phyloP scores from a whole-genome alignment of 2,329 filamentous ascomycete species.

The Tolypocladium endophyticum region DNA sequence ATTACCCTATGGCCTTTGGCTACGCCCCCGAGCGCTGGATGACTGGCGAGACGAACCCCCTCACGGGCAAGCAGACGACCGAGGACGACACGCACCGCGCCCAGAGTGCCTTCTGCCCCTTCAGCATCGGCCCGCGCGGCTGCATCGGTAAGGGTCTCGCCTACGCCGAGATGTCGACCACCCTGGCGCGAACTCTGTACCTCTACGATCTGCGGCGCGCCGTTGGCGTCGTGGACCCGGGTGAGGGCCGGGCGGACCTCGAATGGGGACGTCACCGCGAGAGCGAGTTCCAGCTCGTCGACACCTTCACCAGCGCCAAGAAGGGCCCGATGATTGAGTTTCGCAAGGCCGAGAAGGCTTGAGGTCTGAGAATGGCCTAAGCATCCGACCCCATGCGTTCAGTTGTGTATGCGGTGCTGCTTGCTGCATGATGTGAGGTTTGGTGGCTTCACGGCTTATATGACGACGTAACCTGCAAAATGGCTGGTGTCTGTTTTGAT shows the following conservation, averaged over 20 bases:
- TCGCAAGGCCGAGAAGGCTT: constrained; percentile 16
- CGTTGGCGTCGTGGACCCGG: constrained; percentile 36
- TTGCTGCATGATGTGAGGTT: not conserved
- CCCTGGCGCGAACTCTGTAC: constrained; percentile 50
- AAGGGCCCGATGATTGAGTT: constrained; percentile 62
- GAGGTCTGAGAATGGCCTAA: not conserved
- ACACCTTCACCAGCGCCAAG: constrained; percentile 66
- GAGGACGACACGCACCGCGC: constrained; percentile 44
- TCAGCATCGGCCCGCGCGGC: constrained; percentile 57
- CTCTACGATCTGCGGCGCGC: constrained; percentile 49
- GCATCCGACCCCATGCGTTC: not conserved
- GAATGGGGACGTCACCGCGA: constrained; percentile 45
- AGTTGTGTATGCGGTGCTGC: not conserved
- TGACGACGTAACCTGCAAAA: not conserved
- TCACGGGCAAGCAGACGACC: constrained; percentile 26
- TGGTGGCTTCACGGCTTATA: not conserved
- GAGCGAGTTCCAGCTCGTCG: constrained; percentile 58
- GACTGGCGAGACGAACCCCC: constrained; percentile 29
- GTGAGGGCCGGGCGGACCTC: constrained; percentile 36
- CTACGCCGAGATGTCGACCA: constrained; percentile 55
- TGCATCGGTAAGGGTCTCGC: constrained; percentile 64
- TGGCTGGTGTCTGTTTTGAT: not conserved
- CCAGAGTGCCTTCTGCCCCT: constrained; percentile 63
- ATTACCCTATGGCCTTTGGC: constrained; percentile 48
- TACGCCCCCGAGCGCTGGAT: constrained; percentile 60